Evolutionary conservation across 441 rosid genomes (phyloP).

Genomic region (Euphorbia neoarborescens): DNA sequence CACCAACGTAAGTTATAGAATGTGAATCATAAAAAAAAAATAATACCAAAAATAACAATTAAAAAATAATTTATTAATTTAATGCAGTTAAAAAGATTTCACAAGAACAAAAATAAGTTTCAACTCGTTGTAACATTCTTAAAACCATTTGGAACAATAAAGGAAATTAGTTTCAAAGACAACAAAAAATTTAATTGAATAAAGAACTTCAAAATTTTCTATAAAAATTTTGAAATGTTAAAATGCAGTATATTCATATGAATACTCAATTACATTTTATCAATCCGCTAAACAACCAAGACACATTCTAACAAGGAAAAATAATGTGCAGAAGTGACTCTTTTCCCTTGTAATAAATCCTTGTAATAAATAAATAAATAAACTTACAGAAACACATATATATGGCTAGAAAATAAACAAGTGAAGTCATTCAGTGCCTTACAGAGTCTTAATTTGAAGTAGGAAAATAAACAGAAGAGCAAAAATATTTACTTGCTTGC

Average conservation of each 20-base stretch:
- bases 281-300: background rate
- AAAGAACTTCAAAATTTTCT: background rate
- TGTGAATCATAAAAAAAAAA: background rate
- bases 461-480: background rate
- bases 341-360: background rate
- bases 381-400: background rate
- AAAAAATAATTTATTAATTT: background rate
- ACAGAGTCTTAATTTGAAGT: background rate
- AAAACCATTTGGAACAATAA: background rate
- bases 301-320: background rate
- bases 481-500: constrained; percentile 52
- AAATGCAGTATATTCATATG: background rate
- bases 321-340: background rate
- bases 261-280: background rate
- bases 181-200: background rate
- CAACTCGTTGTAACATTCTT: background rate
- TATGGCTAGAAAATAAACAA: background rate
- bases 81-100: background rate
- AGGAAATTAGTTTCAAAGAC: background rate
- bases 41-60: background rate
- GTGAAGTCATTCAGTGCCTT: background rate
- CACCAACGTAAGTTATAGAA: background rate
- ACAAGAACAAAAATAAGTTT: background rate
- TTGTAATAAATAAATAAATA: no score
- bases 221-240: background rate